Conservation (phyloP, 139 green algal genomes). For the Coelastrella sp. region DNA sequence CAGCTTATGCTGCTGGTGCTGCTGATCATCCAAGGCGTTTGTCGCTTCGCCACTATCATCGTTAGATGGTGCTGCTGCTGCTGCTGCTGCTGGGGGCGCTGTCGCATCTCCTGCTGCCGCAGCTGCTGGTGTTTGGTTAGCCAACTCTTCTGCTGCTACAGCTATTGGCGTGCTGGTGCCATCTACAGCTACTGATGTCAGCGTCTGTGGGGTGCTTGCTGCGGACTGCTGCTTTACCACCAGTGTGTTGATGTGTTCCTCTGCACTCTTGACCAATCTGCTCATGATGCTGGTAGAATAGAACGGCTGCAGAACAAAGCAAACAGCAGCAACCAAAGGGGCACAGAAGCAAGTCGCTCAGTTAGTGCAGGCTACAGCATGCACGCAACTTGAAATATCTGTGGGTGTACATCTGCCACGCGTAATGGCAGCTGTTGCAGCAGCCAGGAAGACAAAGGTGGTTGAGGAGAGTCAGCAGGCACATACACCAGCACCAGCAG, state of each 20-base stretch:
- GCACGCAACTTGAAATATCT: too few species aligned
- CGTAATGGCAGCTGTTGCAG: too few species aligned
- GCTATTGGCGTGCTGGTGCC: neutral
- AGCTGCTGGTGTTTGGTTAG: neutral
- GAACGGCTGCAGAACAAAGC: conserved; percentile 69
- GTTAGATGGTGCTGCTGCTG: neutral
- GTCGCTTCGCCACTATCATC: neutral
- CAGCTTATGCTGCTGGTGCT: conserved; percentile 13
- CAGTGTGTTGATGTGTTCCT: conserved; percentile 67
- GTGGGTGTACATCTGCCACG: too few species aligned
- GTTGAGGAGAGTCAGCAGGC: neutral
- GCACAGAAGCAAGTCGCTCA: neutral
- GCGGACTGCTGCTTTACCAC: conserved; percentile 12
- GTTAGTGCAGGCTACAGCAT: too few species aligned
- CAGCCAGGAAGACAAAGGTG: too few species aligned
- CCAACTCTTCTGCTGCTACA: conserved; percentile 34
- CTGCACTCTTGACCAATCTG: conserved; percentile 70
- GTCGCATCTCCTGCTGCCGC: neutral
- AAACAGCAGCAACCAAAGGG: neutral
- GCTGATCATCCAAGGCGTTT: neutral
- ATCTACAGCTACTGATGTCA: neutral
- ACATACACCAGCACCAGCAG: neutral
- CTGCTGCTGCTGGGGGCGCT: neutral
- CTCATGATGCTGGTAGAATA: conserved; percentile 78
- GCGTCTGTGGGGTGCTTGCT: neutral